Conservation (phyloP, 2,329 filamentous ascomycete genomes). For the Pseudocercospora ulei region DNA sequence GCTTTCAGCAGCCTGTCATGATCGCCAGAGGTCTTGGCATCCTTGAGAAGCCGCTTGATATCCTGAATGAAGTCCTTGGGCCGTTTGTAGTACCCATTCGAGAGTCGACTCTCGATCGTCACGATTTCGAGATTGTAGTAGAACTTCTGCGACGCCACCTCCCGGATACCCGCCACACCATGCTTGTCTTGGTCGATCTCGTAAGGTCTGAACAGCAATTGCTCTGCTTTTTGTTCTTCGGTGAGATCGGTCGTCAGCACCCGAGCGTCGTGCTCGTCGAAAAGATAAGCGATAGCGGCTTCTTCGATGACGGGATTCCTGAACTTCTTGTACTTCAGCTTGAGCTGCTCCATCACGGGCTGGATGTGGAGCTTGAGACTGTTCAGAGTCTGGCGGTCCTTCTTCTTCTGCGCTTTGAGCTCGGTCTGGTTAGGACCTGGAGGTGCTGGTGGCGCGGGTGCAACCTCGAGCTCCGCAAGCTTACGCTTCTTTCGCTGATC, state of each 20-base stretch:
- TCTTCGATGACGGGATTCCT: conserved; percentile 68
- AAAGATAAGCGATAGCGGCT: conserved; percentile 65
- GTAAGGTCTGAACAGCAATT: conserved; percentile 58
- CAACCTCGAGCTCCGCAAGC: conserved; percentile 65
- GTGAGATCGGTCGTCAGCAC: conserved; percentile 52
- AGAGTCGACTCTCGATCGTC: conserved; percentile 89
- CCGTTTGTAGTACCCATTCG: conserved; percentile 90
- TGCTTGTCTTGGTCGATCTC: conserved; percentile 71
- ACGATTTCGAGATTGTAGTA: conserved; percentile 91
- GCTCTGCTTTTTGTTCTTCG: conserved; percentile 46
- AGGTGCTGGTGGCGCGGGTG: conserved; percentile 50
- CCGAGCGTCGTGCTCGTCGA: conserved; percentile 69
- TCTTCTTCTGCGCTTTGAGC: conserved; percentile 66
- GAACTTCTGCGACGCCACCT: conserved; percentile 68
- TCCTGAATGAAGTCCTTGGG: conserved; percentile 83
- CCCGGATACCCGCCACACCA: conserved; percentile 64
- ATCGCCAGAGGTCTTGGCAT: conserved; percentile 74
- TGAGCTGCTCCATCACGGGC: conserved; percentile 95
- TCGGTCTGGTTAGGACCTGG: conserved; percentile 63
- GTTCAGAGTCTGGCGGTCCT: conserved; percentile 75
- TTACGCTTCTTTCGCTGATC: conserved; percentile 76
- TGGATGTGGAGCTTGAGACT: conserved; percentile 79
- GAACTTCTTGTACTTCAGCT: conserved; percentile 80
- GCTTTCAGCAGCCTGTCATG: conserved; percentile 73
- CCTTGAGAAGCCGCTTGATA: conserved; percentile 72